Base-by-base conservation (phyloP, 805 yeast species). In the Barnettozyma wickerhamii region DNA sequence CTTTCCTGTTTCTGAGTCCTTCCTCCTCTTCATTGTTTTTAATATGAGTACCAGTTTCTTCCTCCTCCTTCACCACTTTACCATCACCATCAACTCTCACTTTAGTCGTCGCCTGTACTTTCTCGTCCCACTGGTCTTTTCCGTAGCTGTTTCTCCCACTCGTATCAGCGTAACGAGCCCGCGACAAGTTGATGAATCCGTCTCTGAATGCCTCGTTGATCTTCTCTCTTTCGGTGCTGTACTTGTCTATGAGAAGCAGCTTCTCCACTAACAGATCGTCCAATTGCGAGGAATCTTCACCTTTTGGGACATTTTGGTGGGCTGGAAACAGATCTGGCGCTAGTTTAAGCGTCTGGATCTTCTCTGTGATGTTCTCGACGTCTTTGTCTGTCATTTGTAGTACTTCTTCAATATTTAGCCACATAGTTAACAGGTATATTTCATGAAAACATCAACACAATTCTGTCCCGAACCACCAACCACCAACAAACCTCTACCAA, bases 181-280 rank as follows among this genome's bases (percentile, higher is more conserved):
- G 48, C 33, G 77, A 68, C 24, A 74, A 55, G 32, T 62, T 60
- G 4, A 71, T 51, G 46, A 53, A 69, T 3, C 75, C 79, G 9
- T 45, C 35, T 18, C 49, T 45, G 19, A 54, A 32, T 21, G 37
- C 23, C 10, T n/a, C 10, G 4, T 41, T 23, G 3, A 53, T 20
- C 7, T 33, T 9, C 6, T 31, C 27, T 15, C 42, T 31, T 4
- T 40, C 29, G 4, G 6, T 6, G 3, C 19, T 37, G 42, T 53
- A 51, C 30, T 42, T n/a, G n/a, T 50, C 53, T 6, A 49, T 19
- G 7, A 40, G 30, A 17, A 26, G 26, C 14, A 56, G 31, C 24
- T 39, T 40, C 24, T 33, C 10, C 12, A 47, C 19, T 4, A 31
- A 7, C 4, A 42, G 33, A 2, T 18, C n/a, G 18, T 42, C 38